Evolutionary conservation across 2,329 filamentous ascomycete species (phyloP), one percentile per base, ranked within the genome.

Genomic region (Penicillium brevicompactum): DNA sequence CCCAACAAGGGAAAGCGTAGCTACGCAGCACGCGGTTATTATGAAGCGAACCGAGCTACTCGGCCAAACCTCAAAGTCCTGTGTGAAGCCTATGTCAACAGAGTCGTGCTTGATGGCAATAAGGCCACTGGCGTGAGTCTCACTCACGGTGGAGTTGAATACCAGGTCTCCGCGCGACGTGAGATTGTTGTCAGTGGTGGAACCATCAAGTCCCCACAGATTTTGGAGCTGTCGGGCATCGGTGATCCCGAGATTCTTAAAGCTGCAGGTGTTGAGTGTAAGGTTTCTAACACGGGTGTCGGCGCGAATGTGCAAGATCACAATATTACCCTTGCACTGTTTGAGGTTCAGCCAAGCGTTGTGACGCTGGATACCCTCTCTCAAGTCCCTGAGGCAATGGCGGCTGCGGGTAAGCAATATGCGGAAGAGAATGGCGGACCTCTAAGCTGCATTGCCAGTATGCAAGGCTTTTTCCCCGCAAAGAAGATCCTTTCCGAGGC

Each of bases 121-220:
- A 58, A 55, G 16, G 60, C 59, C 5, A 60, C 59, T 7, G 78
- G 78, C n/a, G 79, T 79, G 9, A 75, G 69, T 11, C 78, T 82
- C 60, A 67, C 64, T 1, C 67, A 72, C 27, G 65, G 69, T 6
- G 76, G 77, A 2, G 61, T 68, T 6, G 67, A 69, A 3, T 70
- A 74, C 49, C 65, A 67, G 14, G 67, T 75, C 6, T 73, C 58
- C 4, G 72, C 64, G 57, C 67, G 54, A 11, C 64, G 68, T 44
- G 85, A 88, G 59, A 78, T 87, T 11, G 77, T 89, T 34, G 69
- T 89, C 4, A 81, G 80, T 2, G 84, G 83, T 0, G 86, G 86
- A 0, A 79, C 80, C 18, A 73, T 82, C 41, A 80, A 81, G 63
- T 84, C 81, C 14, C 86, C 80, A 3, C 83, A 81, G 69, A 74